Percentiles rank a stretch among this genome's conserved stretches.
Evolutionary conservation across 1,284 basidiomycete genomes (phyloP).

Genomic region (Cronartium quercuum): DNA sequence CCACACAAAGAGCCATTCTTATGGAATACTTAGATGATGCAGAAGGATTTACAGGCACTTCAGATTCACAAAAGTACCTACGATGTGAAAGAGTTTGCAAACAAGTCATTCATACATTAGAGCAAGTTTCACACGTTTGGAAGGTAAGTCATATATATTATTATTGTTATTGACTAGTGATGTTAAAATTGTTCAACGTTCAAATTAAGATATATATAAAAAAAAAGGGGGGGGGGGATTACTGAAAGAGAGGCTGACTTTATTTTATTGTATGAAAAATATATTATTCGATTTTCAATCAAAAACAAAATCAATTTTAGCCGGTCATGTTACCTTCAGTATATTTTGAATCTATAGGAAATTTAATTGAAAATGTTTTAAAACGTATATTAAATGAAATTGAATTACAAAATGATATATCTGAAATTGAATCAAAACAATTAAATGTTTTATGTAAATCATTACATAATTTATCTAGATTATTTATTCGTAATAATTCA

Average conservation of each 20-base stretch:
- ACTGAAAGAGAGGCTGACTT: too few relatives aligned
- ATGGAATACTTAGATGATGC: constrained; percentile 58
- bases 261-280: too few relatives aligned
- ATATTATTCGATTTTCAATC: too few relatives aligned
- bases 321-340: constrained; percentile 46
- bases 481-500: constrained; percentile 50
- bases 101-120: constrained; percentile 62
- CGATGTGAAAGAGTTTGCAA: constrained; percentile 68
- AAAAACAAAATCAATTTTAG: too few relatives aligned
- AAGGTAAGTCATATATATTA: too few relatives aligned
- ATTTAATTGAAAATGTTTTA: constrained; percentile 66
- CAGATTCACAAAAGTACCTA: constrained; percentile 68
- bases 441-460: constrained; percentile 74
- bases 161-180: too few relatives aligned
- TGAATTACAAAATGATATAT: constrained; percentile 76
- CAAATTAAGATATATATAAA: too few relatives aligned
- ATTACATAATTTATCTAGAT: constrained; percentile 66
- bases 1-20: constrained; percentile 53
- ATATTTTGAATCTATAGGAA: constrained; percentile 56
- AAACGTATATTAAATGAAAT: constrained; percentile 67
- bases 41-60: constrained; percentile 65
- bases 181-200: too few relatives aligned
- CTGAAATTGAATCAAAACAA: constrained; percentile 77
- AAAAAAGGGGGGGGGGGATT: too few relatives aligned
- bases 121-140: constrained; percentile 61